Evolutionary conservation across 2,329 filamentous ascomycete genomes (phyloP).

Genomic region (Raffaelea arxii): DNA sequence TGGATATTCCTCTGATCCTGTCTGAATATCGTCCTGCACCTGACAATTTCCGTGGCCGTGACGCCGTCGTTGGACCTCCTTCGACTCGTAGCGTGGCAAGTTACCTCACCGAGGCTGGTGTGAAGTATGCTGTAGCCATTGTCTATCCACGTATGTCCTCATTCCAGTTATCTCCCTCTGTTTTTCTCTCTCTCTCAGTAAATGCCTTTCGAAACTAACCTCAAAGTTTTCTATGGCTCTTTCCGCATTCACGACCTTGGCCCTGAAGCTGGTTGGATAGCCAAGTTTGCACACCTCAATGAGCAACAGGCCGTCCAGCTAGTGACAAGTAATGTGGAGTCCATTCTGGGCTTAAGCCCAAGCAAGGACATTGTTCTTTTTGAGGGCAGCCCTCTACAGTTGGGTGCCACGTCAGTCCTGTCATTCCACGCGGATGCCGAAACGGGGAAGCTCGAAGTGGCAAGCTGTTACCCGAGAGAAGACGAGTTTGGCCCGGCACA

Average conservation of each 20-base stretch:
- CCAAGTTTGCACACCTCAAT: slow-evolving; percentile 27
- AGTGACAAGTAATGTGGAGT: slow-evolving; percentile 30
- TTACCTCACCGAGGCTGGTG: slow-evolving; percentile 28
- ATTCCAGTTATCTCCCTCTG: background rate
- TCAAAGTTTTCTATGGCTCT: slow-evolving; percentile 11
- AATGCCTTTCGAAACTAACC: no score
- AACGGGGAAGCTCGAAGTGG: slow-evolving; percentile 17
- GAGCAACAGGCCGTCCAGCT: slow-evolving; percentile 25
- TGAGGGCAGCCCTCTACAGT: slow-evolving; percentile 30
- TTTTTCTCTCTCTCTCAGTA: background rate
- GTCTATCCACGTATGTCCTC: slow-evolving; percentile 14
- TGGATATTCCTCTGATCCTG: slow-evolving; percentile 30
- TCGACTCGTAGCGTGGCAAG: slow-evolving; percentile 27
- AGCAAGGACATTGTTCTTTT: slow-evolving; percentile 30
- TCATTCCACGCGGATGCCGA: slow-evolving; percentile 21
- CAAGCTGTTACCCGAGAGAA: slow-evolving; percentile 24
- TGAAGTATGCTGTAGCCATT: slow-evolving; percentile 24
- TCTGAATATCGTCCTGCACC: slow-evolving; percentile 22
- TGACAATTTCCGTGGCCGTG: slow-evolving; percentile 24
- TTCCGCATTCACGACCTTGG: slow-evolving; percentile 27
- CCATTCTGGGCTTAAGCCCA: slow-evolving; percentile 26
- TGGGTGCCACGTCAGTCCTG: slow-evolving; percentile 25
- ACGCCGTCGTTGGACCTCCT: slow-evolving; percentile 30
- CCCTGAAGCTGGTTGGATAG: slow-evolving; percentile 29
- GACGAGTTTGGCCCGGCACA: no score